These are phyloP conservation scores for Paraconiothyrium sp. DNA, from an alignment of 2,329 filamentous ascomycete species.

Conservation along the genomic window DNA sequence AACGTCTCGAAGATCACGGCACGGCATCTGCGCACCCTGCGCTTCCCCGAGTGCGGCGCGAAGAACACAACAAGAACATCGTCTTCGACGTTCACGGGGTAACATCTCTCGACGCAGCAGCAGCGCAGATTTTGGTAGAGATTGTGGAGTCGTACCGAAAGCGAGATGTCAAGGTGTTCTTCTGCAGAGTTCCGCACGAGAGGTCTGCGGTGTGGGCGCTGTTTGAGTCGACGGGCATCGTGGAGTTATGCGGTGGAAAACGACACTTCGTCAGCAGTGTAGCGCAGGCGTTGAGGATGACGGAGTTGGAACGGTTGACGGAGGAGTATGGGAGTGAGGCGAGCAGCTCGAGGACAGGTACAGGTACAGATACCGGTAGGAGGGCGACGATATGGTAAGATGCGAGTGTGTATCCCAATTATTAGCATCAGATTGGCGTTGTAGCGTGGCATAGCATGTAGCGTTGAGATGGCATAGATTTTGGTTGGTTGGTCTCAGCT, in stretches of 20 bases:
- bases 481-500: not conserved
- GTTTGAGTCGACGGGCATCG: conserved; percentile 83
- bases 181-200: conserved; percentile 65
- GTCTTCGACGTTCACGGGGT: conserved; percentile 99
- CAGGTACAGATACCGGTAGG: not conserved
- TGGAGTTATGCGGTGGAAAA: conserved; percentile 81
- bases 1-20: conserved; percentile 89
- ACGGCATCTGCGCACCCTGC: conserved; percentile 85
- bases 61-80: conserved; percentile 88
- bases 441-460: not conserved
- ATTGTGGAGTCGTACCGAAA: conserved; percentile 85
- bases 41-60: conserved; percentile 77
- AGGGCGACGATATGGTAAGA: not conserved
- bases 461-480: not conserved
- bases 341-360: conserved; percentile 30
- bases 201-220: conserved; percentile 71
- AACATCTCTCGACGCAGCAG: conserved; percentile 90
- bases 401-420: not conserved
- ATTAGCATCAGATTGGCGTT: not conserved
- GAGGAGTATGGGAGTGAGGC: conserved; percentile 46
- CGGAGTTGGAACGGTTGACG: conserved; percentile 72
- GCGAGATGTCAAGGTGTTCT: conserved; percentile 79
- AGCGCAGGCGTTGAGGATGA: conserved; percentile 82
- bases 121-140: conserved; percentile 88
- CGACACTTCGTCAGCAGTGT: conserved; percentile 83